Evolutionary conservation across 148 eudicot species (phyloP).

Genomic region (Fagopyrum esculentum): DNA sequence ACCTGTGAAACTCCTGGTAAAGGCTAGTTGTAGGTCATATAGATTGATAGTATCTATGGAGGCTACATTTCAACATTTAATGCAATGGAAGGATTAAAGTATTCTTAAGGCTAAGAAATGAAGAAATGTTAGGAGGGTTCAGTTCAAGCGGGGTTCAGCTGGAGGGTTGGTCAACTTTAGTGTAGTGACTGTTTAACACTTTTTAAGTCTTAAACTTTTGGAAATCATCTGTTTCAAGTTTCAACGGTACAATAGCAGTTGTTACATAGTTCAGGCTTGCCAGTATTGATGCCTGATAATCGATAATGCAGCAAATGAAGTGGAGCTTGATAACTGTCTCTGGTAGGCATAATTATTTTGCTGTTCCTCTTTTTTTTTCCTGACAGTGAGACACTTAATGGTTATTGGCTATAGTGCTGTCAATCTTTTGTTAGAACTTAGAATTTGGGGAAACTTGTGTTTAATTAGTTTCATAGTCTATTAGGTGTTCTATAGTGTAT

Average conservation of each 20-base stretch:
- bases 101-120: background rate
- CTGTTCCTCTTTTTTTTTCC: background rate
- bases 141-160: too few species aligned
- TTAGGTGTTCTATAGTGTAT: background rate
- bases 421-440: background rate
- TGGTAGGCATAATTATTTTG: background rate
- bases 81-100: background rate
- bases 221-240: background rate
- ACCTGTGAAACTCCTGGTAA: too few species aligned
- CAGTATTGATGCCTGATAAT: background rate
- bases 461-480: background rate
- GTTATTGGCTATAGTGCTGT: background rate
- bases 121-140: too few species aligned
- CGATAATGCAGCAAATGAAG: background rate
- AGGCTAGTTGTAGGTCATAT: too few species aligned
- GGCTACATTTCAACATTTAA: background rate
- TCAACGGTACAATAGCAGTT: background rate
- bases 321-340: background rate
- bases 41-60: too few species aligned
- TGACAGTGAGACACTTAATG: background rate
- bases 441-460: background rate
- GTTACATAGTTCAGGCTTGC: background rate
- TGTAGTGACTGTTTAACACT: too few species aligned
- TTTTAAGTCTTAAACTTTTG: background rate
- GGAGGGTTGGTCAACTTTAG: too few species aligned